These are phyloP conservation scores for Melastoma candidum DNA, from an alignment of 441 rosid species.

Conservation along the genomic window DNA sequence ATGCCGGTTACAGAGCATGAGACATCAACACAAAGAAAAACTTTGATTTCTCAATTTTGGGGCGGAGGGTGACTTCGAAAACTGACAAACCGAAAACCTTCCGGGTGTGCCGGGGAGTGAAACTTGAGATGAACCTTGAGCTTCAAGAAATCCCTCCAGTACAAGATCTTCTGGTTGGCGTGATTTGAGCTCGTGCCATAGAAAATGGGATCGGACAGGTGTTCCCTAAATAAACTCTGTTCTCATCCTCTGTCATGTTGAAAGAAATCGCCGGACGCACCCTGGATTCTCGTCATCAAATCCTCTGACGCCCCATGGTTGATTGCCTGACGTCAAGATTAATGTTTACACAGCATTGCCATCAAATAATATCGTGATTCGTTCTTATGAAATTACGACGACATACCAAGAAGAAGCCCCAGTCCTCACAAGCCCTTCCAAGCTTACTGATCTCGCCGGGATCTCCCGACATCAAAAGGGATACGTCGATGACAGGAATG, in stretches of 20 bases:
- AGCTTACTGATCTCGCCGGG: no score
- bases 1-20: no score
- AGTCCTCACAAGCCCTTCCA: no score
- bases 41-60: no score
- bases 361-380: no score
- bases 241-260: constrained; percentile 20
- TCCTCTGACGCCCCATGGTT: constrained; percentile 28
- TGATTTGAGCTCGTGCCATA: constrained; percentile 33
- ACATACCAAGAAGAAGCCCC: no score
- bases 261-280: constrained; percentile 18
- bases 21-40: no score
- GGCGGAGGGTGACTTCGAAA: no score
- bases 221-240: constrained; percentile 23
- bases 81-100: constrained; percentile 23
- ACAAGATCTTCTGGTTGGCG: constrained; percentile 16
- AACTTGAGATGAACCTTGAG: constrained; percentile 33
- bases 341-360: no score
- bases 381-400: no score
- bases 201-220: constrained; percentile 24
- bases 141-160: constrained; percentile 43
- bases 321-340: constrained; percentile 14
- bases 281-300: constrained; percentile 21
- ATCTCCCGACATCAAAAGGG: no score
- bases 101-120: constrained; percentile 27
- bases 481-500: no score